Base-by-base conservation (phyloP, 768 basidiomycete genomes). In the Mycena capillaripes region DNA sequence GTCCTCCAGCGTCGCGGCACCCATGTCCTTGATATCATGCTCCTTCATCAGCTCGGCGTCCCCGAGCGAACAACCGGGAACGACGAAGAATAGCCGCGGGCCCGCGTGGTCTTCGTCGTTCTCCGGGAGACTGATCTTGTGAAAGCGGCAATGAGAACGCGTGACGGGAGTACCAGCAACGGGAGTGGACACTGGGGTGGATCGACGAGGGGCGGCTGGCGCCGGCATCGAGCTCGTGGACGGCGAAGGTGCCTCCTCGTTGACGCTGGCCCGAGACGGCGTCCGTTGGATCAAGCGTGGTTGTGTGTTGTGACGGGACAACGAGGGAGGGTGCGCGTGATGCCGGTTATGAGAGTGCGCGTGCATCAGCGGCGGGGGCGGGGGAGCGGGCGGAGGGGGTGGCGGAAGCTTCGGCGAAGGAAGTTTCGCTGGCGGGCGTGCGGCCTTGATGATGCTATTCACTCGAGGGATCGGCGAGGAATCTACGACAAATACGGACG, bases 111-210 rank as follows among this genome's bases (percentile, higher is more conserved):
- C 86, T 44, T 81, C 82, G 1, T 91, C 90, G 65, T 88, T 85
- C 52, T 82, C 83, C 0, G 91, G 91, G 25, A 93, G 78, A 72
- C 90, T 91, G 76, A 93, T 90, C 70, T 87, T 89, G 76, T 90
- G 91, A 79, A 90, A 93, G 46, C 90, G 89, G 74, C 92, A 93
- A 63, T 92, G 86, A 4, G 92, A 92, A 7, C 92, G 88, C 19
- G 91, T 92, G 9, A 89, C 86, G 0, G 89, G 90, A 2, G 90
- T n/a, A n/a, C n/a, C n/a, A 86, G 64, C 81, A 85, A 62, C 81
- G 85, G n/a, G n/a, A 16, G 38, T 19, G 14, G 80, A 75, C 42
- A 62, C 77, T 2, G 77, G 65, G 38, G 76, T 65, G 52, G 76
- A 50, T 25, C 70, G 71, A 12, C 77, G 79, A 27, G 76, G 66